Evolutionary conservation across 1,284 basidiomycete species (phyloP).

Genomic region (Anthracocystis panici-leucophaei): DNA sequence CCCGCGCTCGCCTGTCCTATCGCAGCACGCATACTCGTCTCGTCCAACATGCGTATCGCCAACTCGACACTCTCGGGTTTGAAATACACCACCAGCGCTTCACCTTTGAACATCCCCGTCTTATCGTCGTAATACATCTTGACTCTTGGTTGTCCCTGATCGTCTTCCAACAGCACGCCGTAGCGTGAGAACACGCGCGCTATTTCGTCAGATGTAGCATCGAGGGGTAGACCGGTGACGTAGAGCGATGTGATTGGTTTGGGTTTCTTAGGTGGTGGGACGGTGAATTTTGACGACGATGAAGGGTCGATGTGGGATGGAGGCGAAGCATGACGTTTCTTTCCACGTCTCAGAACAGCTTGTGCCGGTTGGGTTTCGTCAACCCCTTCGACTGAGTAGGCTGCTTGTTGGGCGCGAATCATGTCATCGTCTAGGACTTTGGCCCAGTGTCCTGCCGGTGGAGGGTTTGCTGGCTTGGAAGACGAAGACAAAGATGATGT

Average conservation of each 20-base stretch:
- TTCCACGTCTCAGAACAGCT: constrained; percentile 40
- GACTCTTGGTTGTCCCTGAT: constrained; percentile 85
- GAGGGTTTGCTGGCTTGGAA: constrained; percentile 63
- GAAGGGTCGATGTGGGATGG: neutral
- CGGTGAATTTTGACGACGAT: neutral
- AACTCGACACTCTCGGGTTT: constrained; percentile 93
- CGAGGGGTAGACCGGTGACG: constrained; percentile 84
- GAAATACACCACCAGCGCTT: constrained; percentile 95
- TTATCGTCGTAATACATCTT: constrained; percentile 85
- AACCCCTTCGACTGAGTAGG: constrained; percentile 43
- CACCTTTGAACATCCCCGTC: constrained; percentile 91
- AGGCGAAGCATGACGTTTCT: constrained; percentile 34
- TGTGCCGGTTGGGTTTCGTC: constrained; percentile 32
- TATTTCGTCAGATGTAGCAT: constrained; percentile 82
- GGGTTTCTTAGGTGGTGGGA: constrained; percentile 34
- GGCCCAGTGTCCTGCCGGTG: constrained; percentile 83
- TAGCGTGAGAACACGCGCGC: constrained; percentile 86
- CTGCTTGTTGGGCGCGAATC: constrained; percentile 63
- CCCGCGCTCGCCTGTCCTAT: constrained; percentile 71
- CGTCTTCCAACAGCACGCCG: constrained; percentile 91
- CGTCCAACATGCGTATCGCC: constrained; percentile 88
- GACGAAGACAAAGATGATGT: constrained; percentile 2
- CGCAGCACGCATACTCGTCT: constrained; percentile 89
- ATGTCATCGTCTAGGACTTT: constrained; percentile 91
- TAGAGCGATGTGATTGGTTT: constrained; percentile 81